A percentile compares a stretch with the other conserved stretches of the same genome.
Evolutionary conservation across 257 asterid genomes (phyloP).

Genomic region (Solanum piurae): DNA sequence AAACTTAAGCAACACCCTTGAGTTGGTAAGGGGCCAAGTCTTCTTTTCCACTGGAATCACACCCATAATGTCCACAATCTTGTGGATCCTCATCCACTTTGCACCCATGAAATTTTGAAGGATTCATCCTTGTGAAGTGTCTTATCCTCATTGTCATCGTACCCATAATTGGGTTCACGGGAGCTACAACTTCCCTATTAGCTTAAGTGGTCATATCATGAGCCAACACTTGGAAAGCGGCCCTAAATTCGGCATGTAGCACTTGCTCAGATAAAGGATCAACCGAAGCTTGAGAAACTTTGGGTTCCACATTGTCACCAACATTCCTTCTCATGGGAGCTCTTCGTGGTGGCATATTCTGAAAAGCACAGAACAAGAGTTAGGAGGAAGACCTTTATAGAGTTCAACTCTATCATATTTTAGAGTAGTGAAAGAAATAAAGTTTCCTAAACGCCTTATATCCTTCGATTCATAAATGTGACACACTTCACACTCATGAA

Average conservation of each 20-base stretch:
- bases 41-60: background rate
- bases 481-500: background rate
- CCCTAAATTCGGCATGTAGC: background rate
- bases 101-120: background rate
- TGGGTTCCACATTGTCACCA: background rate
- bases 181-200: background rate
- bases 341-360: background rate
- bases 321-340: background rate
- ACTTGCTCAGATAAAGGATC: background rate
- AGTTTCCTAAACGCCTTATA: background rate
- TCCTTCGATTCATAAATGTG: background rate
- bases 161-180: background rate
- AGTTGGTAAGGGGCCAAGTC: background rate
- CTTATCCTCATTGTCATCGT: no score
- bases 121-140: background rate
- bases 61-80: background rate
- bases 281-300: background rate
- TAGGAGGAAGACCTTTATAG: background rate
- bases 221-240: background rate
- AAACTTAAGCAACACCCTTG: background rate
- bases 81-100: background rate
- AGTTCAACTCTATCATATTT: background rate
- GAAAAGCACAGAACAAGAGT: background rate
- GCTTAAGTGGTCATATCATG: background rate
- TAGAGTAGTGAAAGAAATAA: background rate